These are phyloP conservation scores for Ceratobasidium sp. DNA, from an alignment of 1,284 basidiomycete genomes.

Conservation along the genomic window DNA sequence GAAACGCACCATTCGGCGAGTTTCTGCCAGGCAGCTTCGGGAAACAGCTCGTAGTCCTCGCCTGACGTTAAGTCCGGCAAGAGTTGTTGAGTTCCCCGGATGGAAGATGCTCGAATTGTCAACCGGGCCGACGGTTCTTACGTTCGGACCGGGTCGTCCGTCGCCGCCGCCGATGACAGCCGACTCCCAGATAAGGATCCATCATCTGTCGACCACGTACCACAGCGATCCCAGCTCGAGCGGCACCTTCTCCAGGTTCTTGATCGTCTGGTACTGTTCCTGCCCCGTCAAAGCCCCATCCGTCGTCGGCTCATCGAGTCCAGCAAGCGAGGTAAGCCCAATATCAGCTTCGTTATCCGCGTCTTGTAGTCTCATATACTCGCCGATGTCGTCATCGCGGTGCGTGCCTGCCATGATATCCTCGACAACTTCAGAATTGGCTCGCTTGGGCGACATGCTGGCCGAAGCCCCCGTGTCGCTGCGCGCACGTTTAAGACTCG, in stretches of 20 bases:
- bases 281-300: slow-evolving; percentile 56
- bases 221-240: slow-evolving; percentile 79
- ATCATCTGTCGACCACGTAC: slow-evolving; percentile 78
- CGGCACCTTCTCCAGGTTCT: slow-evolving; percentile 61
- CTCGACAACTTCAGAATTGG: no score
- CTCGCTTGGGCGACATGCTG: no score
- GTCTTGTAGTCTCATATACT: slow-evolving; percentile 79
- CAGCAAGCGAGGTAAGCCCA: slow-evolving; percentile 30
- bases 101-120: slow-evolving; percentile 78
- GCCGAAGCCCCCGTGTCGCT: no score
- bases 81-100: slow-evolving; percentile 47
- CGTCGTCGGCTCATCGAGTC: slow-evolving; percentile 51
- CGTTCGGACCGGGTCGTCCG: background rate
- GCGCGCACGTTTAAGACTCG: no score
- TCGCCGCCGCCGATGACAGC: slow-evolving; percentile 70
- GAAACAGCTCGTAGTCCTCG: slow-evolving; percentile 82
- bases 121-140: slow-evolving; percentile 73
- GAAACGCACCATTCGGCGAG: slow-evolving; percentile 74
- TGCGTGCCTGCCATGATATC: slow-evolving; percentile 55
- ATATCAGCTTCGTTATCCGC: slow-evolving; percentile 55
- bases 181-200: slow-evolving; percentile 81
- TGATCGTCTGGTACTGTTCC: slow-evolving; percentile 67
- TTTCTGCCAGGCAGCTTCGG: slow-evolving; percentile 77
- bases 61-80: slow-evolving; percentile 60
- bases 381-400: slow-evolving; percentile 67